These are phyloP conservation scores for Lodderomyces margitis DNA, from an alignment of 1,139 yeast genomes.

Conservation along the genomic window DNA sequence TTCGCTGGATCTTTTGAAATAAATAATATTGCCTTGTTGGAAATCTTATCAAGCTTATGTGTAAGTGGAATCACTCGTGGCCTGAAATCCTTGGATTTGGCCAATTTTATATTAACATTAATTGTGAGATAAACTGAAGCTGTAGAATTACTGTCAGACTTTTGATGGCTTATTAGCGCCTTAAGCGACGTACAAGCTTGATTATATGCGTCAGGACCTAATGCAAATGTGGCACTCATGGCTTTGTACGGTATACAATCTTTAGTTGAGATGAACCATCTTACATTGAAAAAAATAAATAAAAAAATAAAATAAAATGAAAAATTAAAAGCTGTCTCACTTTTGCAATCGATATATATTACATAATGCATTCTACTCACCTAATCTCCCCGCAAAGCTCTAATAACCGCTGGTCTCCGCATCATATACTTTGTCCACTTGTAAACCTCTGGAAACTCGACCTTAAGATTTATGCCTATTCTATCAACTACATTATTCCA, in stretches of 20 bases:
- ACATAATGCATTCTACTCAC: neutral
- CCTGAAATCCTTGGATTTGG: conserved; percentile 51
- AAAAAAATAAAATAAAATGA: conserved; percentile 5
- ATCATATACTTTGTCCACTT: conserved; percentile 94
- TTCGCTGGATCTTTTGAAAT: conserved; percentile 70
- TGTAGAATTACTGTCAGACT: neutral
- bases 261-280: conserved; percentile 5
- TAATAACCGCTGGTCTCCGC: conserved; percentile 81
- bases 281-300: conserved; percentile 2
- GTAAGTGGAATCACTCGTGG: conserved; percentile 69
- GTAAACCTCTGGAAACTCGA: conserved; percentile 92
- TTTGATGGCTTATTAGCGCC: conserved; percentile 19
- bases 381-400: conserved; percentile 69
- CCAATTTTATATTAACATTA: conserved; percentile 50
- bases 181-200: conserved; percentile 24
- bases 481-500: conserved; percentile 97
- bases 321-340: neutral
- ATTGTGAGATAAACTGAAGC: conserved; percentile 48
- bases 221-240: conserved; percentile 16
- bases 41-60: conserved; percentile 45
- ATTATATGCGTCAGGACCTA: conserved; percentile 26
- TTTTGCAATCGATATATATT: neutral
- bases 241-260: too few species aligned
- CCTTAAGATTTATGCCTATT: conserved; percentile 82
- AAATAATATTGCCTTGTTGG: conserved; percentile 51